Evolutionary conservation across 2,329 filamentous ascomycete species (phyloP).

Genomic region (Aureobasidium leucospermi): DNA sequence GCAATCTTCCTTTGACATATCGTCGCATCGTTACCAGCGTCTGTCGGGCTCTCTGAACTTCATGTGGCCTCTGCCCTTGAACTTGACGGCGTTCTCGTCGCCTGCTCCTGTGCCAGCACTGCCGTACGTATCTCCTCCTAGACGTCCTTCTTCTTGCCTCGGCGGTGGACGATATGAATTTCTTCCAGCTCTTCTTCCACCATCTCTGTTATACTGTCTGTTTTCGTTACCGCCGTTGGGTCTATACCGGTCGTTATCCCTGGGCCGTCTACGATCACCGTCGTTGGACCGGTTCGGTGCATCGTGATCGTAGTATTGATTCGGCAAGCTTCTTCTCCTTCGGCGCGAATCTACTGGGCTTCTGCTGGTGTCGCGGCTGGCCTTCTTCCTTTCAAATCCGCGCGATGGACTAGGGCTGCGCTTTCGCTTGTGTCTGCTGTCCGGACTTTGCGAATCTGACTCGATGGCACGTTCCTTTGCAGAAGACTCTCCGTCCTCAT

Average conservation of each 20-base stretch:
- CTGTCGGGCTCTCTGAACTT: slow-evolving; percentile 27
- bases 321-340: slow-evolving; percentile 32
- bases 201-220: slow-evolving; percentile 4
- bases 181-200: slow-evolving; percentile 28
- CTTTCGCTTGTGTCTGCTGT: slow-evolving; percentile 28
- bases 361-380: background rate
- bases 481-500: slow-evolving; percentile 20
- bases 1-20: background rate
- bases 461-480: slow-evolving; percentile 24
- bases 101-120: slow-evolving; percentile 20
- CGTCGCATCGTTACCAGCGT: slow-evolving; percentile 4
- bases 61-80: slow-evolving; percentile 35
- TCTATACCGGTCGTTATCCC: slow-evolving; percentile 18
- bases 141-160: slow-evolving; percentile 36
- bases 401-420: slow-evolving; percentile 24
- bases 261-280: slow-evolving; percentile 19
- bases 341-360: slow-evolving; percentile 18
- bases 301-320: slow-evolving; percentile 27
- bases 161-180: slow-evolving; percentile 7
- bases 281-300: slow-evolving; percentile 15
- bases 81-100: slow-evolving; percentile 28
- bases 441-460: slow-evolving; percentile 20
- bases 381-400: slow-evolving; percentile 21
- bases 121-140: slow-evolving; percentile 23
- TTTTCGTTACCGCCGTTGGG: slow-evolving; percentile 5